Percentiles rank a stretch among this genome's conserved stretches.
Evolutionary conservation across 1,284 basidiomycete genomes (phyloP).

Genomic region (Ceratobasidium sp.): DNA sequence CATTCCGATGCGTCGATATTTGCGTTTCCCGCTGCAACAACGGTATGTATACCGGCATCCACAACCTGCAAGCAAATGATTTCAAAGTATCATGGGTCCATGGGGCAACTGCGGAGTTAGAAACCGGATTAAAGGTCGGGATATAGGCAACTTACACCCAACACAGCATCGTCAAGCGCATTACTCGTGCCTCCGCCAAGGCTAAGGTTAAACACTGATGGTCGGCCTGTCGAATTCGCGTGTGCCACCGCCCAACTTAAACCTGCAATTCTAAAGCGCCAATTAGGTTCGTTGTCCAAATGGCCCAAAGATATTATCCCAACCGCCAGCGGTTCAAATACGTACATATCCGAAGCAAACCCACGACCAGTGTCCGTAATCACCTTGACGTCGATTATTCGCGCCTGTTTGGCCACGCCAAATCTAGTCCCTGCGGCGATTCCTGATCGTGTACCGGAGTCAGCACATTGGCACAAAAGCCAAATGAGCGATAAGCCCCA

Average conservation of each 20-base stretch:
- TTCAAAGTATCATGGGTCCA: background rate
- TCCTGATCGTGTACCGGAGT: background rate
- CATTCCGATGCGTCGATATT: constrained; percentile 22
- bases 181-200: constrained; percentile 30
- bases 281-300: background rate
- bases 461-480: background rate
- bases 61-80: background rate
- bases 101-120: background rate
- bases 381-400: constrained; percentile 39
- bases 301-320: background rate
- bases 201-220: constrained; percentile 35
- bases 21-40: constrained; percentile 24
- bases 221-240: constrained; percentile 17
- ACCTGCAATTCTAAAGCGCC: constrained; percentile 16
- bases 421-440: constrained; percentile 27
- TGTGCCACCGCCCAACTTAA: constrained; percentile 31
- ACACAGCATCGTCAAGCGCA: constrained; percentile 34
- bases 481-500: background rate
- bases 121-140: constrained; percentile 17
- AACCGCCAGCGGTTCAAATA: background rate
- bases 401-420: constrained; percentile 40
- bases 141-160: constrained; percentile 4
- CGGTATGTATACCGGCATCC: background rate
- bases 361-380: constrained; percentile 36
- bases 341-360: constrained; percentile 28